These are phyloP conservation scores for Spinacia oleracea DNA, from an alignment of 179 eudicot species.

Conservation along the genomic window DNA sequence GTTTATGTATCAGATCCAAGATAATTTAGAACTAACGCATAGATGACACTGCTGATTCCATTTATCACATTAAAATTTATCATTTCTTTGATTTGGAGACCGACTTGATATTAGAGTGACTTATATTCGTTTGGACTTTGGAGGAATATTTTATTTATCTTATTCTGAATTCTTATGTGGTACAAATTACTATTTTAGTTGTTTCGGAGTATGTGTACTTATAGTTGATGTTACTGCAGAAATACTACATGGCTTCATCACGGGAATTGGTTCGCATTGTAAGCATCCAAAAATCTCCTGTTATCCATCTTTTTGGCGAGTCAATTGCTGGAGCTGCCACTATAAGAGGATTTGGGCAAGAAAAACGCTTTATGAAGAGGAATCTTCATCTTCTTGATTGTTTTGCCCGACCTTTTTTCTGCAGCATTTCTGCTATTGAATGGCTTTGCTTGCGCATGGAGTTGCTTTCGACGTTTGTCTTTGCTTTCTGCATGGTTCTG, in stretches of 20 bases:
- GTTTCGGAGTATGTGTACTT: constrained; percentile 7
- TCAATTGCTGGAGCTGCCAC: constrained; percentile 99
- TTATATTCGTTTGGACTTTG: background rate
- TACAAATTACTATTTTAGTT: background rate
- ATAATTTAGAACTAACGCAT: background rate
- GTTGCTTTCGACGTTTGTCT: constrained; percentile 88
- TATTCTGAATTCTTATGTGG: background rate
- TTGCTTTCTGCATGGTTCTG: constrained; percentile 97
- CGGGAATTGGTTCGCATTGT: constrained; percentile 96
- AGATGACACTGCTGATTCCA: background rate
- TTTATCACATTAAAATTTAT: background rate
- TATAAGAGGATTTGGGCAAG: constrained; percentile 97
- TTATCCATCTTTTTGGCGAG: constrained; percentile 92
- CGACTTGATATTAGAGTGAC: background rate
- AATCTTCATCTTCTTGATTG: constrained; percentile 94
- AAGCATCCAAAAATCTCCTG: constrained; percentile 97
- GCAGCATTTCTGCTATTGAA: constrained; percentile 96
- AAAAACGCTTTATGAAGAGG: constrained; percentile 94
- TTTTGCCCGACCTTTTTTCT: constrained; percentile 95
- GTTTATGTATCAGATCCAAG: background rate
- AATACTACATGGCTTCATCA: constrained; percentile 99
- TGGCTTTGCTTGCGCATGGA: constrained; percentile 99
- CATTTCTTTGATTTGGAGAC: background rate
- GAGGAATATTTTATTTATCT: background rate
- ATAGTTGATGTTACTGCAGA: constrained; percentile 51